A percentile compares a stretch with the other conserved stretches of the same genome.
phyloP scores from a whole-genome alignment of 495 filamentous ascomycete species.

The Aspergillus heteromorphus region DNA sequence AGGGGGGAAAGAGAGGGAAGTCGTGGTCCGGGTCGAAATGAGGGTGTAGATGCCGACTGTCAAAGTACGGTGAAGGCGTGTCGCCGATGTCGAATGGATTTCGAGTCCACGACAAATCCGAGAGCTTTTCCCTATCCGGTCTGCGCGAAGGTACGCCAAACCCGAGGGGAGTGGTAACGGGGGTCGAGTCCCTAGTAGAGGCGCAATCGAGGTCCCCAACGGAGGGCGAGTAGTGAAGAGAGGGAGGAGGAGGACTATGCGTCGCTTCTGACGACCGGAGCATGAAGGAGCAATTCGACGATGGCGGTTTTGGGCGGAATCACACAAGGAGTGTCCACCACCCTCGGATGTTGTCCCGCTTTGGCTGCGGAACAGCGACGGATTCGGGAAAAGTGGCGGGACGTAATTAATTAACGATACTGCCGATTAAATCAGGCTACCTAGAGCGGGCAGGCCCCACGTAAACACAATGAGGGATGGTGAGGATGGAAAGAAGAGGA shows the following conservation, averaged over 20 bases:
- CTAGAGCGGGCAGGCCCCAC: background rate
- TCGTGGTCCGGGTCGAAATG: constrained; percentile 26
- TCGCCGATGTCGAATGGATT: constrained; percentile 8
- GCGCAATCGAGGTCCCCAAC: constrained; percentile 37
- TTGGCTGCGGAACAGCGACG: constrained; percentile 29
- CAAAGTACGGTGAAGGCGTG: constrained; percentile 11
- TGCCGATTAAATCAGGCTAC: constrained; percentile 1
- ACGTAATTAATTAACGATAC: constrained; percentile 16
- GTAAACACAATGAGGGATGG: background rate
- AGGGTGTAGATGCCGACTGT: constrained; percentile 1
- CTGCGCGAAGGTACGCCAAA: constrained; percentile 40
- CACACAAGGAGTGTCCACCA: constrained; percentile 31
- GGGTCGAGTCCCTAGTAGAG: constrained; percentile 39
- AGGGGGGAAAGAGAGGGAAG: constrained; percentile 43
- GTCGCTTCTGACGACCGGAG: constrained; percentile 39
- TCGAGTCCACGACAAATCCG: constrained; percentile 13
- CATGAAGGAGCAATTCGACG: constrained; percentile 32
- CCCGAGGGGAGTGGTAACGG: constrained; percentile 39
- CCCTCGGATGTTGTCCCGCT: constrained; percentile 45
- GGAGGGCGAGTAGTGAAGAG: constrained; percentile 32
- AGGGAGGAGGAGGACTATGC: constrained; percentile 24
- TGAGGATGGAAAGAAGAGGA: background rate
- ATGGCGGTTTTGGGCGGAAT: constrained; percentile 34
- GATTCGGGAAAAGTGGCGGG: constrained; percentile 28
- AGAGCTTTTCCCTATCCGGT: constrained; percentile 33